Evolutionary conservation across 352 stramenopile species (phyloP).

Genomic region (Globisporangium cystogenes): DNA sequence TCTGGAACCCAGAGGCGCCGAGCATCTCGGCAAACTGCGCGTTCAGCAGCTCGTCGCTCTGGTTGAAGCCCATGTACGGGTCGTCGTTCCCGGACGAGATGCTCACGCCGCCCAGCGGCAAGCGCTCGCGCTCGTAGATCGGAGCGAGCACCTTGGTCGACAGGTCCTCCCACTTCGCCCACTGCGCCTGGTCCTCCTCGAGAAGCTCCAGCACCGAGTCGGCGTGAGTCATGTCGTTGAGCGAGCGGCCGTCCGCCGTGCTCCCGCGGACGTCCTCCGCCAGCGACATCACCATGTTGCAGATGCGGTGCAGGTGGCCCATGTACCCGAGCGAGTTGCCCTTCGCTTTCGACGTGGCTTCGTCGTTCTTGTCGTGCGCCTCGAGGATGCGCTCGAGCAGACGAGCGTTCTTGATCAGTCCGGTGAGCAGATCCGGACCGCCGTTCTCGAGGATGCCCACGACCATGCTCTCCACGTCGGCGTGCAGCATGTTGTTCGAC

Average conservation of each 20-base stretch:
- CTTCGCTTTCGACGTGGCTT: constrained; percentile 43
- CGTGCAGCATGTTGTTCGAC: constrained; percentile 84
- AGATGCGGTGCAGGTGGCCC: constrained; percentile 80
- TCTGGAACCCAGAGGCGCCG: constrained; percentile 56
- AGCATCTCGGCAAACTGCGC: constrained; percentile 84
- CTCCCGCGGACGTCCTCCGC: constrained; percentile 67
- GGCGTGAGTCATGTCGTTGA: constrained; percentile 85
- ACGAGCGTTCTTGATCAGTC: constrained; percentile 70
- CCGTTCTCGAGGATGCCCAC: constrained; percentile 79
- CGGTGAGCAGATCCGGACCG: constrained; percentile 61
- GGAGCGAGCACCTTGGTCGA: constrained; percentile 57
- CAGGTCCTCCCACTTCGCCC: constrained; percentile 79
- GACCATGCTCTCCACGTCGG: constrained; percentile 83
- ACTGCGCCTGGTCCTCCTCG: constrained; percentile 65
- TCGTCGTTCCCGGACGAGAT: constrained; percentile 54
- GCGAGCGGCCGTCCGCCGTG: constrained; percentile 44
- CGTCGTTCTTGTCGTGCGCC: constrained; percentile 74
- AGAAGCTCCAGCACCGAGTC: constrained; percentile 78
- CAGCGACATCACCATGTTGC: constrained; percentile 82
- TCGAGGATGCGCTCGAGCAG: constrained; percentile 71
- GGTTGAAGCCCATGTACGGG: constrained; percentile 71
- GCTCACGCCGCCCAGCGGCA: constrained; percentile 64
- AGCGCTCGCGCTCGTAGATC: constrained; percentile 74
- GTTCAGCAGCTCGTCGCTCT: constrained; percentile 70
- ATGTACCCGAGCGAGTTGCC: constrained; percentile 77